Percentiles rank a stretch among this genome's conserved stretches.
Conservation (phyloP, 495 filamentous ascomycete genomes). For the Apodospora peruviana region DNA sequence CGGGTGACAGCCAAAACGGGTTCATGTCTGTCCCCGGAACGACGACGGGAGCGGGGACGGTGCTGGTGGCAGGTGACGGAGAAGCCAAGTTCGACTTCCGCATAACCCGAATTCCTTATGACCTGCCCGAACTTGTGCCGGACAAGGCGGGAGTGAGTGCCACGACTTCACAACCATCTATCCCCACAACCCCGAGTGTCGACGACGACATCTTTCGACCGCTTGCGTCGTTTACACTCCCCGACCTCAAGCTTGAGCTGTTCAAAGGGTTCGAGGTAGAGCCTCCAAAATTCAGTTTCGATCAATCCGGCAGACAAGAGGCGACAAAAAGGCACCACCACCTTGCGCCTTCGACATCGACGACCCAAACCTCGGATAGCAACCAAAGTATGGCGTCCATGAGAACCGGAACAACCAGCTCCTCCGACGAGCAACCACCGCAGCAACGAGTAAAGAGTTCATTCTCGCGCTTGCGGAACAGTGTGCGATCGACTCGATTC, state of each 20-base stretch:
- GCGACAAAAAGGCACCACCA: neutral
- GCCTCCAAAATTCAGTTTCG: neutral
- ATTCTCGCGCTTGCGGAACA: conserved; percentile 13
- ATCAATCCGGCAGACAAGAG: neutral
- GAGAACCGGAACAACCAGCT: neutral
- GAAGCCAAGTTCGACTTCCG: neutral
- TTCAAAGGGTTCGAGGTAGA: too few relatives aligned
- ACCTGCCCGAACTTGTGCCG: neutral
- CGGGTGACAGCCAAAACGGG: neutral
- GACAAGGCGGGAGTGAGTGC: neutral
- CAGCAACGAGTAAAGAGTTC: conserved; percentile 3
- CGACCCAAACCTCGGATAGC: neutral
- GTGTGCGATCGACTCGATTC: neutral
- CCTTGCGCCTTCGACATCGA: neutral
- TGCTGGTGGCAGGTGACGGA: neutral
- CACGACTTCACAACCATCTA: neutral
- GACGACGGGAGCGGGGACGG: neutral
- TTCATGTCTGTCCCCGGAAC: neutral
- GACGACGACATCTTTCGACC: neutral
- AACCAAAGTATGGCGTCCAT: conserved; percentile 7
- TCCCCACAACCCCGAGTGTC: neutral
- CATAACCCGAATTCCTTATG: neutral
- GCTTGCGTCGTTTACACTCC: neutral
- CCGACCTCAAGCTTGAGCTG: neutral
- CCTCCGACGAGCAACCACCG: conserved; percentile 12